Base-by-base conservation (phyloP, 441 rosid species). In the Populus trichocarpa region DNA sequence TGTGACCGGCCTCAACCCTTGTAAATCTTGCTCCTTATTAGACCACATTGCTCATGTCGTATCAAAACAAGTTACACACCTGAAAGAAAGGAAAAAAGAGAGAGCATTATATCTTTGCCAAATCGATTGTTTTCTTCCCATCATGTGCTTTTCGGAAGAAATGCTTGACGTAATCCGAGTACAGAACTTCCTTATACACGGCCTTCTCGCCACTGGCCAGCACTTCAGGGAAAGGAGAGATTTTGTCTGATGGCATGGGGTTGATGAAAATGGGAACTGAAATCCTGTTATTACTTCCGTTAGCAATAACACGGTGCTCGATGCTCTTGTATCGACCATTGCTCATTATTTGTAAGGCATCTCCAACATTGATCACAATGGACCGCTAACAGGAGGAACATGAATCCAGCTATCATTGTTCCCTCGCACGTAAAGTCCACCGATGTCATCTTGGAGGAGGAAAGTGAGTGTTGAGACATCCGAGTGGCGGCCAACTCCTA, bases 381-480 rank as follows among this genome's bases (percentile, higher is more conserved):
- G 84, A 70, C 84, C 86, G n/a, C 61, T 7, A 3, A 84, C 35
- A 0, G 84, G 84, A 70, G 84, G 81, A 30, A 81, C 81, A 63
- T 73, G 79, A 68, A 81, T 76, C 86, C 86, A 84, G 33, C 67
- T 61, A 5, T 74, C 84, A 14, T 79, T 70, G 14, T 74, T 69
- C 6, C 75, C 81, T 46, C 81, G 76, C 1, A 84, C 84, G 16
- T 78, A 79, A 22, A 87, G 88, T 14, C 92, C 88, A 25, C 86
- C 86, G 30, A 81, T 70, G 8, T 85, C 73, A 22, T 89, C 90
- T 72, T 89, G 92, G 13, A 87, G 84, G 46, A 89, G 90, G 68
- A 89, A 75, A 5, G 92, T 87, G 53, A 87, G 84, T 5, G 86
- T 82, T 30, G 89, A 83, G 40, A 87, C 84, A 78, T 89, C 90